A percentile compares a stretch with the other conserved stretches of the same genome.
Evolutionary conservation across 2,329 filamentous ascomycete species (phyloP).

Genomic region (Aspergillus sp.): DNA sequence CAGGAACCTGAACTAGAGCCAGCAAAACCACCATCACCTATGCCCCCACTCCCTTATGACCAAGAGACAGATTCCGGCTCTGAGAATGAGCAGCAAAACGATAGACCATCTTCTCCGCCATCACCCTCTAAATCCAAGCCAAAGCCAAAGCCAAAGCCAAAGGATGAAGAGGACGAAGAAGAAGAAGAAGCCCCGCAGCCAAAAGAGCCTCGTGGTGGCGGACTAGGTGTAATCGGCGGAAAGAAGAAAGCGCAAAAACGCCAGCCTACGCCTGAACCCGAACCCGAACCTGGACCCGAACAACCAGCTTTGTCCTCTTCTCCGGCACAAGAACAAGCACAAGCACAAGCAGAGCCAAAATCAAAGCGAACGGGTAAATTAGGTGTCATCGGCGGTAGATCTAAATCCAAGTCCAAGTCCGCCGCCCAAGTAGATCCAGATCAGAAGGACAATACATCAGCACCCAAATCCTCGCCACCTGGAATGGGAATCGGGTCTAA

Average conservation of each 20-base stretch:
- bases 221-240: conserved; percentile 25
- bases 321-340: too few species aligned
- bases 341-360: conserved; percentile 5
- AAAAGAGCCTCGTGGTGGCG: conserved; percentile 10
- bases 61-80: conserved; percentile 5
- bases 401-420: conserved; percentile 7
- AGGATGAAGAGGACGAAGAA: too few species aligned
- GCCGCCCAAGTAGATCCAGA: neutral
- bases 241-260: conserved; percentile 17
- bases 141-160: too few species aligned
- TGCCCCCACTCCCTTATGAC: neutral
- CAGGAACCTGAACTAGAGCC: too few species aligned
- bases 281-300: neutral
- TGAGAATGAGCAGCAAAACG: neutral
- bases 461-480: neutral
- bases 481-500: neutral
- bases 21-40: neutral
- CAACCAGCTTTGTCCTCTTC: too few species aligned
- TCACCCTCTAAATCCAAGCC: conserved; percentile 2
- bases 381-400: conserved; percentile 29
- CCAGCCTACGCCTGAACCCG: conserved; percentile 1
- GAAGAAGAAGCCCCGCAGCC: neutral
- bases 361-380: conserved; percentile 21
- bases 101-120: conserved; percentile 1
- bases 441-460: too few species aligned